Percentiles rank a stretch among this genome's conserved stretches.
phyloP scores from a whole-genome alignment of 495 filamentous ascomycete genomes.

The Penicillium argentinense region DNA sequence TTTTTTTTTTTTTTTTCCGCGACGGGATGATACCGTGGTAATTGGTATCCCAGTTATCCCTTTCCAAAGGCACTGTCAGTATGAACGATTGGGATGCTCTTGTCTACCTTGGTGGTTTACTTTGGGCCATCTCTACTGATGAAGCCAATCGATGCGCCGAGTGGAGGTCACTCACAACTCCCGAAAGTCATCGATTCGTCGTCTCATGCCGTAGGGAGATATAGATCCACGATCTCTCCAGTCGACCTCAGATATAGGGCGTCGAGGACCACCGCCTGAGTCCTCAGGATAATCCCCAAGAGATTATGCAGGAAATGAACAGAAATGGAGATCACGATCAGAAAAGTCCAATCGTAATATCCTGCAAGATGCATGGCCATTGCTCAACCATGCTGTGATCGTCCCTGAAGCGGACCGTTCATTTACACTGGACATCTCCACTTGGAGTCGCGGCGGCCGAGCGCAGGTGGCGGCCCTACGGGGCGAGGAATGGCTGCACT shows the following conservation, averaged over 20 bases:
- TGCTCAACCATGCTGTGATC: neutral
- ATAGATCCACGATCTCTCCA: too few relatives aligned
- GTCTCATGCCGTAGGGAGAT: neutral
- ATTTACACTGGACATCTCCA: slow-evolving; percentile 2
- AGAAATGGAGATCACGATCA: neutral
- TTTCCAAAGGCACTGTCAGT: too few relatives aligned
- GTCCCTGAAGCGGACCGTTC: neutral
- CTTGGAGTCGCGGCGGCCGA: neutral
- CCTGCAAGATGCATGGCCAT: neutral
- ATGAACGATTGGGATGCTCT: too few relatives aligned
- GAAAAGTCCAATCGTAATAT: neutral
- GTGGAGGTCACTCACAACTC: neutral
- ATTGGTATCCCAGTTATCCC: too few relatives aligned
- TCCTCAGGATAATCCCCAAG: too few relatives aligned
- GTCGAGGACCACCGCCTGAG: too few relatives aligned
- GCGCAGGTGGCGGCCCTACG: slow-evolving; percentile 1
- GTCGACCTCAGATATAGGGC: too few relatives aligned
- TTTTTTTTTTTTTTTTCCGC: too few relatives aligned
- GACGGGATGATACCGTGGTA: too few relatives aligned
- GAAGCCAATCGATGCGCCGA: neutral
- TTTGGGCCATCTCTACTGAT: neutral
- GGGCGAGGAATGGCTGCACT: slow-evolving; percentile 1
- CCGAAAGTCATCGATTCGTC: neutral
- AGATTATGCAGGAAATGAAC: too few relatives aligned
- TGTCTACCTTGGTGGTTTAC: neutral